A percentile compares a stretch with the other conserved stretches of the same genome.
Evolutionary conservation across 106 monocot genomes (phyloP).

Genomic region (Iris macrosiphon): DNA sequence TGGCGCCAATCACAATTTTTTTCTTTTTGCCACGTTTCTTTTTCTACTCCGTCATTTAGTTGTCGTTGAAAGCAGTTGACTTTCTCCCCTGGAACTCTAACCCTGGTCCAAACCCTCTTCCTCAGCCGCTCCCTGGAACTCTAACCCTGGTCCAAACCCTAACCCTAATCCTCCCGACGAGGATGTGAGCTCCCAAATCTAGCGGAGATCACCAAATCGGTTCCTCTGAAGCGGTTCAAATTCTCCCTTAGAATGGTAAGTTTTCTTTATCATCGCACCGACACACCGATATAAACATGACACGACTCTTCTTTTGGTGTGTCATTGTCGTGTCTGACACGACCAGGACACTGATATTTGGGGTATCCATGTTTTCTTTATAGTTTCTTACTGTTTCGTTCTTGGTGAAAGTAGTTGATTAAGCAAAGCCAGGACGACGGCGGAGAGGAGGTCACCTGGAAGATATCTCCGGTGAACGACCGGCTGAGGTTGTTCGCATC

Average conservation of each 20-base stretch:
- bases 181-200: constrained; percentile 33
- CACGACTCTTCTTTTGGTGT: too few relatives aligned
- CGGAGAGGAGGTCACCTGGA: constrained; percentile 89
- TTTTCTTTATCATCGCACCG: too few relatives aligned
- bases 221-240: constrained; percentile 55
- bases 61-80: too few relatives aligned
- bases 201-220: constrained; percentile 55
- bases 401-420: constrained; percentile 41
- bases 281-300: too few relatives aligned
- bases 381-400: too few relatives aligned
- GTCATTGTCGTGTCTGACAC: too few relatives aligned
- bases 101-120: constrained; percentile 17
- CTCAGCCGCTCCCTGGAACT: constrained; percentile 10
- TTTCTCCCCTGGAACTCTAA: constrained; percentile 11
- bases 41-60: too few relatives aligned
- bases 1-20: too few relatives aligned
- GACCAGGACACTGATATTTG: too few relatives aligned
- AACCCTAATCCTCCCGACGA: constrained; percentile 3
- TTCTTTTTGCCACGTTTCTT: too few relatives aligned
- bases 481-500: constrained; percentile 41
- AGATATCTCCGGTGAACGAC: constrained; percentile 82
- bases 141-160: constrained; percentile 10
- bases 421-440: constrained; percentile 97
- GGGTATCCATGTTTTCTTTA: too few relatives aligned
- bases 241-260: constrained; percentile 96